A percentile compares a stretch with the other conserved stretches of the same genome.
phyloP scores from a whole-genome alignment of 345 rosid species.

The Atalantia buxifolia region DNA sequence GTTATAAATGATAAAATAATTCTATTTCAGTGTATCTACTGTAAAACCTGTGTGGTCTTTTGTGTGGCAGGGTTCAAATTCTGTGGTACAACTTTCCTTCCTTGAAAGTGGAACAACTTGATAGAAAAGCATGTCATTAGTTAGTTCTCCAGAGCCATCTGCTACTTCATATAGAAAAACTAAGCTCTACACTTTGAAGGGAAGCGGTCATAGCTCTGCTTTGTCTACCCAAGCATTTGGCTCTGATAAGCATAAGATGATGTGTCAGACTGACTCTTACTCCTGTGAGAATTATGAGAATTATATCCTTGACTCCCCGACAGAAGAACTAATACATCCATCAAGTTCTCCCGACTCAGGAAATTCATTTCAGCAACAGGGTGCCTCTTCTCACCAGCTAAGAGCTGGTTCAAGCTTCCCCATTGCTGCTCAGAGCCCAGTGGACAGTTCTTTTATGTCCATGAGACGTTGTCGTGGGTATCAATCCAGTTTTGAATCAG shows the following conservation, averaged over 20 bases:
- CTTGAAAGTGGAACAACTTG: slow-evolving; percentile 17
- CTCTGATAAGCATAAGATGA: slow-evolving; percentile 50
- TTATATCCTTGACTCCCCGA: slow-evolving; percentile 73
- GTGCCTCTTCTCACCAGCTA: slow-evolving; percentile 41
- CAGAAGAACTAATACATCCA: slow-evolving; percentile 49
- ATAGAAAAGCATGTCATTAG: slow-evolving; percentile 53
- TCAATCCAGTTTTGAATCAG: slow-evolving; percentile 37
- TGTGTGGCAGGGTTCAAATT: slow-evolving; percentile 24
- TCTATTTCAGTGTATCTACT: neutral
- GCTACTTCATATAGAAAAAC: slow-evolving; percentile 49
- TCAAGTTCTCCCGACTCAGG: slow-evolving; percentile 55
- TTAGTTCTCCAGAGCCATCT: slow-evolving; percentile 63
- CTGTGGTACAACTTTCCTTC: slow-evolving; percentile 1
- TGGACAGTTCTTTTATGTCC: slow-evolving; percentile 32
- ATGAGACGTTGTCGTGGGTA: slow-evolving; percentile 23
- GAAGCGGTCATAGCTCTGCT: slow-evolving; percentile 37
- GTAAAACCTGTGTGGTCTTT: neutral
- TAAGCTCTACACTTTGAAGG: slow-evolving; percentile 51
- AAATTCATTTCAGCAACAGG: slow-evolving; percentile 40
- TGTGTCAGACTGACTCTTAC: slow-evolving; percentile 55
- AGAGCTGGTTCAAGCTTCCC: slow-evolving; percentile 50
- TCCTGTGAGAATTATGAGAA: slow-evolving; percentile 72
- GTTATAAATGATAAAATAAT: neutral
- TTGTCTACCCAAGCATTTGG: slow-evolving; percentile 40
- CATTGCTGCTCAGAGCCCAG: slow-evolving; percentile 31